phyloP scores from a whole-genome alignment of 176 grass and related monocot genomes.

The Elymus sibiricus region DNA sequence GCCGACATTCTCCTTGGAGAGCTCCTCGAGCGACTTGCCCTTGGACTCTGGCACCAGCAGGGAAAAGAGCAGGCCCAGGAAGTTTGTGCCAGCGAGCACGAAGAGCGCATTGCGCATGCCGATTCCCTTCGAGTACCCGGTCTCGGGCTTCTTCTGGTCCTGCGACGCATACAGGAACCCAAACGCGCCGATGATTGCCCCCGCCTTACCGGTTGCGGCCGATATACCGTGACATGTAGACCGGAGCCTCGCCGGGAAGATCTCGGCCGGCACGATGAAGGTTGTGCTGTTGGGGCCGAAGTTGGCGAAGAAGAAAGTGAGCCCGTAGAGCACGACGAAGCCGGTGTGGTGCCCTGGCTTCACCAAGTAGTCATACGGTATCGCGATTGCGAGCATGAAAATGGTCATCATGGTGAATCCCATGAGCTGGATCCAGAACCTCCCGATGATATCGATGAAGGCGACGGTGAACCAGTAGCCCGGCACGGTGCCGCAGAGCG shows the following conservation, averaged over 20 bases:
- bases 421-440: slow-evolving; percentile 49
- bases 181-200: slow-evolving; percentile 41
- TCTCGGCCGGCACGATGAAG: slow-evolving; percentile 39
- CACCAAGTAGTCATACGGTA: slow-evolving; percentile 56
- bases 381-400: slow-evolving; percentile 62
- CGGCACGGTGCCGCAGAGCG: slow-evolving; percentile 68
- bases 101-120: slow-evolving; percentile 73
- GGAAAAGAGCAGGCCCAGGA: slow-evolving; percentile 46
- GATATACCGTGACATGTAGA: slow-evolving; percentile 59
- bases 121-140: slow-evolving; percentile 41
- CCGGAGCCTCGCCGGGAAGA: slow-evolving; percentile 44
- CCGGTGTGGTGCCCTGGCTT: slow-evolving; percentile 20
- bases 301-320: slow-evolving; percentile 49
- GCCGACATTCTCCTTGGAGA: slow-evolving; percentile 48
- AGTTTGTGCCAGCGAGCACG: slow-evolving; percentile 50
- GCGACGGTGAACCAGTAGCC: slow-evolving; percentile 89
- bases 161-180: slow-evolving; percentile 53
- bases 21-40: slow-evolving; percentile 60
- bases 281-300: slow-evolving; percentile 43
- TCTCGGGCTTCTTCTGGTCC: slow-evolving; percentile 32
- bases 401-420: slow-evolving; percentile 77
- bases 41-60: slow-evolving; percentile 63
- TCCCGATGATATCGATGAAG: slow-evolving; percentile 59
- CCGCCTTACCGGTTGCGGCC: slow-evolving; percentile 34
- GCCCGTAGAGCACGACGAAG: slow-evolving; percentile 45